Conservation (phyloP, 2,329 filamentous ascomycete species). For the Pestalotiopsis sp. region DNA sequence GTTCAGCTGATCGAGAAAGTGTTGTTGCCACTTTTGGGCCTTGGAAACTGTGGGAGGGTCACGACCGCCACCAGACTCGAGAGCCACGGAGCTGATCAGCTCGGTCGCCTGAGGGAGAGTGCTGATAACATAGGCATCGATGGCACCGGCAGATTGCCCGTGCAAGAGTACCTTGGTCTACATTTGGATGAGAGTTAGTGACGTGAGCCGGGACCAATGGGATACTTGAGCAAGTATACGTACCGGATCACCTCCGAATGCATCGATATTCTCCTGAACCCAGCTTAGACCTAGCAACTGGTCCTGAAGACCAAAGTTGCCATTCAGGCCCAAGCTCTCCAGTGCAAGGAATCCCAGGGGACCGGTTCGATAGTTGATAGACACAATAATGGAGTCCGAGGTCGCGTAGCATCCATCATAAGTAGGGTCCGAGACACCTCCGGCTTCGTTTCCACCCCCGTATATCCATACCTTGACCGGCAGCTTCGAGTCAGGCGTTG, state of each 20-base stretch:
- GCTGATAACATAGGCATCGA: slow-evolving; percentile 26
- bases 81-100: slow-evolving; percentile 25
- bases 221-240: slow-evolving; percentile 1
- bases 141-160: slow-evolving; percentile 30
- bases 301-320: slow-evolving; percentile 55
- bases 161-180: slow-evolving; percentile 29
- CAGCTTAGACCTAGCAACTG: slow-evolving; percentile 51
- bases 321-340: slow-evolving; percentile 40
- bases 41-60: slow-evolving; percentile 22
- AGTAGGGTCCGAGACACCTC: slow-evolving; percentile 25
- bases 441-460: slow-evolving; percentile 25
- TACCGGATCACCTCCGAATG: slow-evolving; percentile 46
- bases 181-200: not conserved
- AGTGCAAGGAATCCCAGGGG: slow-evolving; percentile 49
- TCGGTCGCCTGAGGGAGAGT: slow-evolving; percentile 27
- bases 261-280: slow-evolving; percentile 49
- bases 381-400: slow-evolving; percentile 28
- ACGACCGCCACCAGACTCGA: slow-evolving; percentile 29
- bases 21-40: slow-evolving; percentile 20
- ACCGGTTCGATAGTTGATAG: slow-evolving; percentile 44
- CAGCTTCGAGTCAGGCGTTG: slow-evolving; percentile 22
- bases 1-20: slow-evolving; percentile 24
- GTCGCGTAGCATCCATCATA: slow-evolving; percentile 28
- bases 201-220: not conserved
- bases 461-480: slow-evolving; percentile 30